Evolutionary conservation across 768 basidiomycete genomes (phyloP).

Genomic region (Trichaptum fuscoviolaceum): DNA sequence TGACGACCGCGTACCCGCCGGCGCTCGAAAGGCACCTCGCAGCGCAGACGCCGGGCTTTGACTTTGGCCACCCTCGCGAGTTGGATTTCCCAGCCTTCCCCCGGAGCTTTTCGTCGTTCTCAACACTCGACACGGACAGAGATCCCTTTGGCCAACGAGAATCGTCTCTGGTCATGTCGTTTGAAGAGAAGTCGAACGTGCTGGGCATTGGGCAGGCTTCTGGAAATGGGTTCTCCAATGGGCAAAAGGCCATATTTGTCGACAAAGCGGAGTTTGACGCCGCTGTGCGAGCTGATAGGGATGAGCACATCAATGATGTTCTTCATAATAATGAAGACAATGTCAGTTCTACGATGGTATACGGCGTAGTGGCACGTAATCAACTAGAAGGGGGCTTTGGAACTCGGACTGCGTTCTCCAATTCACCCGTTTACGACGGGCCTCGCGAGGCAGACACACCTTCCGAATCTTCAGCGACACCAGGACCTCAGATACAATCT

Average conservation of each 20-base stretch:
- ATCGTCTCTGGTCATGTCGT: background rate
- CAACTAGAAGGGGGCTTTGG: background rate
- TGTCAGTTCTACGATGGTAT: background rate
- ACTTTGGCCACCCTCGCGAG: background rate
- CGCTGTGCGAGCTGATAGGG: background rate
- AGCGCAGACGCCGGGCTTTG: constrained; percentile 1
- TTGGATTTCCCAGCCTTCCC: background rate
- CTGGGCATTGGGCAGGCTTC: background rate
- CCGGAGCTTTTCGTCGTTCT: background rate
- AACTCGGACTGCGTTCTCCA: background rate
- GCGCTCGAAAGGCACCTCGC: constrained; percentile 1
- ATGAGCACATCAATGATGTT: background rate
- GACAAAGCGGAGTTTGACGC: background rate
- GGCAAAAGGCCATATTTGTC: background rate
- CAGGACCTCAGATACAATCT: constrained; percentile 44
- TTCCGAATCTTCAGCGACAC: constrained; percentile 3
- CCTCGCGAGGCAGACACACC: background rate
- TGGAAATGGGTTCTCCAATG: background rate
- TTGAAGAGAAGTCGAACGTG: background rate
- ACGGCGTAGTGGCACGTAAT: background rate
- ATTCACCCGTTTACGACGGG: background rate
- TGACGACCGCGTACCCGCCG: constrained; percentile 1
- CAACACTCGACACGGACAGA: background rate
- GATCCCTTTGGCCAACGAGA: background rate
- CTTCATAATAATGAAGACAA: background rate